Percentiles rank a stretch among this genome's conserved stretches.
Conservation (phyloP, 2,329 filamentous ascomycete genomes). For the Clonostachys solani region DNA sequence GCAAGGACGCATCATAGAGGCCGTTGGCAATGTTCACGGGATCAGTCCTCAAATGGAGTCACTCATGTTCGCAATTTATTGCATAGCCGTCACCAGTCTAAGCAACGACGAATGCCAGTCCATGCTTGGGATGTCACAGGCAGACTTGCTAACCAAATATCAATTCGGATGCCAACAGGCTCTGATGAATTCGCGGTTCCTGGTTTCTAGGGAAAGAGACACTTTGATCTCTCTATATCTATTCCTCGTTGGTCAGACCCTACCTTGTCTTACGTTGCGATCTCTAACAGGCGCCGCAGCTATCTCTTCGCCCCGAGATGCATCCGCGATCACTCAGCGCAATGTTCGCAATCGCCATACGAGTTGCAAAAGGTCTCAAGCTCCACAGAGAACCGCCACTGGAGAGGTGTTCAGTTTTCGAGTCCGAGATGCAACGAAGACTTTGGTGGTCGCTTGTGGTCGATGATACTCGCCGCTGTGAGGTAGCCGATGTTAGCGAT, state of each 20-base stretch:
- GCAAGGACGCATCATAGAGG: slow-evolving; percentile 61
- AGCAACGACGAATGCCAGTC: slow-evolving; percentile 45
- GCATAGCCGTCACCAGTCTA: slow-evolving; percentile 54
- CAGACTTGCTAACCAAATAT: slow-evolving; percentile 33
- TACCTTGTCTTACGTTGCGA: too few relatives aligned
- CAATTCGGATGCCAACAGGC: slow-evolving; percentile 48
- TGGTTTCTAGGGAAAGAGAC: slow-evolving; percentile 44
- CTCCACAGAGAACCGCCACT: slow-evolving; percentile 57
- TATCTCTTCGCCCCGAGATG: slow-evolving; percentile 35
- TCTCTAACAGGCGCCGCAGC: slow-evolving; percentile 20
- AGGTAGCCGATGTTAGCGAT: slow-evolving; percentile 46
- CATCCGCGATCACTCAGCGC: slow-evolving; percentile 47
- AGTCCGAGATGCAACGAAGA: slow-evolving; percentile 63
- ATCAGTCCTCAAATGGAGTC: slow-evolving; percentile 56
- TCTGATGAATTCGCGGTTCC: slow-evolving; percentile 42
- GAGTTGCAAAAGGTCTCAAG: slow-evolving; percentile 64
- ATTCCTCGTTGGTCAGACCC: too few relatives aligned
- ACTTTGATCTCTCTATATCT: slow-evolving; percentile 36
- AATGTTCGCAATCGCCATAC: slow-evolving; percentile 49
- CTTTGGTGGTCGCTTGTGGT: slow-evolving; percentile 62
- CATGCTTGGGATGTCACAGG: slow-evolving; percentile 33
- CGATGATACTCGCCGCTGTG: slow-evolving; percentile 47
- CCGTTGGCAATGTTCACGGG: slow-evolving; percentile 48
- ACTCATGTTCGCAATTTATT: slow-evolving; percentile 62
- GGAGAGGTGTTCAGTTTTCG: slow-evolving; percentile 54